Evolutionary conservation across 768 basidiomycete genomes (phyloP), one percentile per base, ranked within the genome.

Genomic region (Lactifluus echinatus): DNA sequence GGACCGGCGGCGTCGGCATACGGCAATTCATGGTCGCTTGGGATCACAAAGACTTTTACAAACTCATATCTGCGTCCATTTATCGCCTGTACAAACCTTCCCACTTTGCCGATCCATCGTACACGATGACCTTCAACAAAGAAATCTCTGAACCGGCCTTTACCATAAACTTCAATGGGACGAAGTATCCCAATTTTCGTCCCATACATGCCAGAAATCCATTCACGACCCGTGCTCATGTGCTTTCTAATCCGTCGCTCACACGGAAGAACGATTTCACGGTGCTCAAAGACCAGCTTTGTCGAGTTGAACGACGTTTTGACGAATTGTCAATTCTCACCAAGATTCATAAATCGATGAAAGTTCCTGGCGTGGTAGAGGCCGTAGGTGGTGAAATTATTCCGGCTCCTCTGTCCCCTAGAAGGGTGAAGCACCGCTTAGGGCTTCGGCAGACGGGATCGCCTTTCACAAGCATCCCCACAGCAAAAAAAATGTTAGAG

Each of bases 91-190:
- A 51, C 21, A 2, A 21, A 10, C 50, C 50, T 51, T 14, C 28
- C 50, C 39, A 42, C 40, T 52, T 52, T 31, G 50, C 40, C 31
- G 50, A 52, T 40, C 26, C 26, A 40, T 39, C n/a, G 26, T 51
- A 29, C n/a, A 40, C 2, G 23, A 24, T 1, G 36, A 40, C 37
- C 37, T 29, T 40, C 51, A 7, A 51, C 23, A 19, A 23, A 24
- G 31, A 43, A 33, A 52, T n/a, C 6, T 40, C 19, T 19, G 39
- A 37, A 17, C n/a, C 15, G n/a, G n/a, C 36, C 15, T n/a, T 17
- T 17, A 37, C 36, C 36, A 10, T 37, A n/a, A 23, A 14, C 49
- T 8, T 50, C 6, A 17, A 26, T 8, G 3, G 0, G 14, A 50
- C 2, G 37, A n/a, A 50, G 5, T 50, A 14, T 53, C 37, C 34